These are phyloP conservation scores for Suillus placidus DNA, from an alignment of 768 basidiomycete genomes.

Conservation along the genomic window DNA sequence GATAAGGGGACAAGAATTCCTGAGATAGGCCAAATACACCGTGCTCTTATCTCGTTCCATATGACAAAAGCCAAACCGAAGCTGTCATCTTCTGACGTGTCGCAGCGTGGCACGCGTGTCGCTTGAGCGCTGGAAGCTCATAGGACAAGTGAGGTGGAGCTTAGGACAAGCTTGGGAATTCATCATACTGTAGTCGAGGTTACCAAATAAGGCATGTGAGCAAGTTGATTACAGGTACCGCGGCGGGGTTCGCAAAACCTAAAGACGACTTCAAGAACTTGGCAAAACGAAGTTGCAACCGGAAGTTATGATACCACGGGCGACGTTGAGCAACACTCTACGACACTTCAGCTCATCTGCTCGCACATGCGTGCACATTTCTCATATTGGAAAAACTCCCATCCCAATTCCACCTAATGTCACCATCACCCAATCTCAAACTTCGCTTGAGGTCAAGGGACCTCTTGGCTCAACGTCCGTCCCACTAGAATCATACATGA, in stretches of 20 bases:
- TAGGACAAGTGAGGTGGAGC: not conserved
- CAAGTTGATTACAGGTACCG: not conserved
- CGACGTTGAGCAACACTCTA: slow-evolving; percentile 23
- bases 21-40: not conserved
- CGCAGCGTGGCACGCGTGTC: not conserved
- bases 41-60: slow-evolving; percentile 3
- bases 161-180: too few relatives aligned
- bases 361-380: slow-evolving; percentile 49
- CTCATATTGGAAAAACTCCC: slow-evolving; percentile 64
- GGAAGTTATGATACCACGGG: slow-evolving; percentile 19
- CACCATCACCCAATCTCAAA: slow-evolving; percentile 38
- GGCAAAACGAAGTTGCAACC: not conserved
- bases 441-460: slow-evolving; percentile 56
- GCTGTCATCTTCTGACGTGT: not conserved
- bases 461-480: slow-evolving; percentile 56
- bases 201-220: not conserved
- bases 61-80: too few relatives aligned
- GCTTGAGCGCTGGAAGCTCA: not conserved
- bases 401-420: slow-evolving; percentile 57
- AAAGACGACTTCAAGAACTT: not conserved
- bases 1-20: not conserved
- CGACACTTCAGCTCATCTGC: slow-evolving; percentile 54
- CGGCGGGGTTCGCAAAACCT: not conserved
- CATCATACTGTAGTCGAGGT: too few relatives aligned
- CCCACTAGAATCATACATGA: slow-evolving; percentile 50